Evolutionary conservation across 148 eudicot genomes (phyloP).

Genomic region (Dysphania ambrosioides): DNA sequence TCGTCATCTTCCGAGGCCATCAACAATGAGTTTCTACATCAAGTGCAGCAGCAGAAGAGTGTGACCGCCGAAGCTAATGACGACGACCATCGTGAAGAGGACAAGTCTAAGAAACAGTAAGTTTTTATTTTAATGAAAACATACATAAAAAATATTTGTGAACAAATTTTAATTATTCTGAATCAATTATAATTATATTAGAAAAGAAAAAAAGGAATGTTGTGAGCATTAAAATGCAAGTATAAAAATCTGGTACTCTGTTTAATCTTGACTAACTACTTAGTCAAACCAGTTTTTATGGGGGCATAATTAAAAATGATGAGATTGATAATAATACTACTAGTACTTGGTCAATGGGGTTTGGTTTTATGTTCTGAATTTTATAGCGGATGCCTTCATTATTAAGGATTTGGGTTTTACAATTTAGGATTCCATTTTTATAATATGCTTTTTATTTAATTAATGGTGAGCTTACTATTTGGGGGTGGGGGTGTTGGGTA

Average conservation of each 20-base stretch:
- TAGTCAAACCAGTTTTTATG: conserved; percentile 17
- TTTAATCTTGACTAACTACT: conserved; percentile 8
- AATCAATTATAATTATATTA: background rate
- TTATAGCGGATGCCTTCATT: conserved; percentile 11
- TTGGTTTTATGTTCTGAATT: conserved; percentile 28
- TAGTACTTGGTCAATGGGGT: conserved; percentile 24
- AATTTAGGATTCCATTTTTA: background rate
- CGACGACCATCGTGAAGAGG: conserved; percentile 26
- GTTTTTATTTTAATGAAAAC: no score
- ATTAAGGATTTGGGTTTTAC: background rate
- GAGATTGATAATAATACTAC: background rate
- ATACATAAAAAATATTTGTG: no score
- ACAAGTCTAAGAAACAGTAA: conserved; percentile 57
- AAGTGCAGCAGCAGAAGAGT: background rate
- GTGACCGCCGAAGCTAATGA: conserved; percentile 26
- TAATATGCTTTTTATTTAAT: background rate
- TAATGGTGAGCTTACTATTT: background rate
- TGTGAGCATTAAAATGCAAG: background rate
- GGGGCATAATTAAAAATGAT: background rate
- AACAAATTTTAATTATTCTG: no score
- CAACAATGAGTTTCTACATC: conserved; percentile 30
- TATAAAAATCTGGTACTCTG: conserved; percentile 7
- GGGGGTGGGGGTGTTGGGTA: background rate
- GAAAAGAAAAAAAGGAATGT: background rate
- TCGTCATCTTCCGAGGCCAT: conserved; percentile 56